phyloP scores from a whole-genome alignment of 2,329 filamentous ascomycete species.

The Pestalotiopsis sp. region DNA sequence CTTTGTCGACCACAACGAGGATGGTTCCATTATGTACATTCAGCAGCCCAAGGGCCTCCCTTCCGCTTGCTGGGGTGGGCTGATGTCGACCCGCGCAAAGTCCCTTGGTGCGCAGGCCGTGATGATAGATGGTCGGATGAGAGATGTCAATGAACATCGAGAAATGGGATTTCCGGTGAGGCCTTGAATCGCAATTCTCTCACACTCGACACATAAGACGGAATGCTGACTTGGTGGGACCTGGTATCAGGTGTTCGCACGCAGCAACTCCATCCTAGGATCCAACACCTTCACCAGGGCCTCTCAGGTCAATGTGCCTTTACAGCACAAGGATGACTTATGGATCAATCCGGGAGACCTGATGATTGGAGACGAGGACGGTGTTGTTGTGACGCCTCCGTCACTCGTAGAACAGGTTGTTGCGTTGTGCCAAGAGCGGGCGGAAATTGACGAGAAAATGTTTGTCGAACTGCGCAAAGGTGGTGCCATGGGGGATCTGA shows the following conservation, averaged over 20 bases:
- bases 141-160: constrained; percentile 31
- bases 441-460: constrained; percentile 31
- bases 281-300: constrained; percentile 32
- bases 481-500: constrained; percentile 5
- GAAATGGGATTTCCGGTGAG: constrained; percentile 21
- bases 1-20: constrained; percentile 31
- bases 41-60: constrained; percentile 28
- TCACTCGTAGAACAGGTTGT: constrained; percentile 27
- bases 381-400: constrained; percentile 30
- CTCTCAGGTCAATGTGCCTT: constrained; percentile 28
- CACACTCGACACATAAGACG: too few relatives aligned
- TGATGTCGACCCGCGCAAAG: constrained; percentile 33
- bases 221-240: not conserved
- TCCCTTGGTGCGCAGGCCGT: constrained; percentile 27
- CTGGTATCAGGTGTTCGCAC: constrained; percentile 27
- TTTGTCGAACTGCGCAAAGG: constrained; percentile 6
- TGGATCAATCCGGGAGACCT: constrained; percentile 34
- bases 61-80: constrained; percentile 31
- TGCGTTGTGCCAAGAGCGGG: constrained; percentile 28
- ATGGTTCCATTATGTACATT: constrained; percentile 28
- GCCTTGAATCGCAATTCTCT: not conserved
- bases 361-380: constrained; percentile 30
- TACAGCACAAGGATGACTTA: constrained; percentile 28
- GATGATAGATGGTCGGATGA: constrained; percentile 29
- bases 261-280: constrained; percentile 28